Conservation (phyloP, 208 protist genomes). For the Tritrichomonas musculus region DNA sequence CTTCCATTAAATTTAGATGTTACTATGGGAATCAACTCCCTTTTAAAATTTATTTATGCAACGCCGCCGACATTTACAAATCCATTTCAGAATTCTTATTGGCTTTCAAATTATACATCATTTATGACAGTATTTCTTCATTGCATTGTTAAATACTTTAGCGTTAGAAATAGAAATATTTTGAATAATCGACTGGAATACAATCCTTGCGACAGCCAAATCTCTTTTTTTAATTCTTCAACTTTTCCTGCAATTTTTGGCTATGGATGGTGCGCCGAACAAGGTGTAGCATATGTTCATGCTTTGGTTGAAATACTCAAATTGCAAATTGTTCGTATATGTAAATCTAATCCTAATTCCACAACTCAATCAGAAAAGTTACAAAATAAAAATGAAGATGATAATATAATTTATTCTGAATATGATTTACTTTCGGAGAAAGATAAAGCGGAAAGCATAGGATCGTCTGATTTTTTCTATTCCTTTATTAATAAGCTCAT, state of each 20-base stretch:
- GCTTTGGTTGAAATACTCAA: neutral
- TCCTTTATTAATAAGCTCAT: conserved; percentile 18
- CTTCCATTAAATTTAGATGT: neutral
- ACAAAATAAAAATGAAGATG: no score
- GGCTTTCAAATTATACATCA: no score
- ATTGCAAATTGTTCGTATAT: neutral
- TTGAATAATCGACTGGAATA: no score
- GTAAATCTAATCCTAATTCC: no score
- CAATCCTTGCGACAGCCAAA: neutral
- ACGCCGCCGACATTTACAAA: no score
- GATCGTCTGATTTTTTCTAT: neutral
- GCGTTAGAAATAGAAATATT: neutral
- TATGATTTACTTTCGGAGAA: no score
- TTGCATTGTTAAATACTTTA: neutral
- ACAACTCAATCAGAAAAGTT: no score
- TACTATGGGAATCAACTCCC: neutral
- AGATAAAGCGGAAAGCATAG: no score
- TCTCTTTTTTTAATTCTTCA: neutral
- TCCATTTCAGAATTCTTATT: no score
- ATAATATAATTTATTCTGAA: no score
- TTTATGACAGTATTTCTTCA: neutral
- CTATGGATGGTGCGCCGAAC: conserved; percentile 2
- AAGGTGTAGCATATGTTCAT: neutral
- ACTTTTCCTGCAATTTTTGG: neutral
- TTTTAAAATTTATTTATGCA: neutral